Conservation (phyloP, 257 asterid genomes). For the Catharanthus roseus region DNA sequence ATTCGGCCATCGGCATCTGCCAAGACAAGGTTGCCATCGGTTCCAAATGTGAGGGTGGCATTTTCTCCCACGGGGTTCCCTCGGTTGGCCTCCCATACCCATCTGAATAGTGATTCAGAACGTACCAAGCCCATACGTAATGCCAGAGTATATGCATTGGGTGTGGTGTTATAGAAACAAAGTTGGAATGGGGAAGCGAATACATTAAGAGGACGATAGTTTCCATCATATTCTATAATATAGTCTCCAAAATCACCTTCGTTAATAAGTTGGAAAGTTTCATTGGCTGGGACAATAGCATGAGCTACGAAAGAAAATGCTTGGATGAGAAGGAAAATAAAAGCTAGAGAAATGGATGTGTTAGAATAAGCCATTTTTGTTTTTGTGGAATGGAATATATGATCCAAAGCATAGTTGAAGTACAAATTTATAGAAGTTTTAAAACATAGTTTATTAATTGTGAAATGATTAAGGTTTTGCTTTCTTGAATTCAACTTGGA, state of each 20-base stretch:
- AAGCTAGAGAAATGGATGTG: background rate
- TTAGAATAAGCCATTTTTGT: background rate
- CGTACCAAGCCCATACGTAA: constrained; percentile 15
- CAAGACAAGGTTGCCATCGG: constrained; percentile 26
- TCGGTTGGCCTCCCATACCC: constrained; percentile 33
- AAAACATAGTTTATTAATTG: too few relatives aligned
- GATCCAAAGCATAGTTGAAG: background rate
- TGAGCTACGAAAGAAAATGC: constrained; percentile 11
- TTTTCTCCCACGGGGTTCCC: constrained; percentile 26
- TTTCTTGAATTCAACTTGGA: background rate
- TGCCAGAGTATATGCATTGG: constrained; percentile 22
- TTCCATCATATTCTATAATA: constrained; percentile 20
- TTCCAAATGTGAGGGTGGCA: constrained; percentile 22
- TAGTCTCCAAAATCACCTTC: constrained; percentile 25
- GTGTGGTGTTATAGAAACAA: constrained; percentile 31
- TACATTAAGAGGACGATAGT: constrained; percentile 16
- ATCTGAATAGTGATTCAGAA: constrained; percentile 22
- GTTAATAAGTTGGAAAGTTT: constrained; percentile 26
- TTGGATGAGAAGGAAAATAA: constrained; percentile 6
- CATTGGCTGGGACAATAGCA: constrained; percentile 29
- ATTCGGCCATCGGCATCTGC: constrained; percentile 25
- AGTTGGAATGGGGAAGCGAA: constrained; percentile 20
- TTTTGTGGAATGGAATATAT: background rate
- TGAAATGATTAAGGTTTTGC: too few relatives aligned
- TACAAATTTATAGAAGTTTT: background rate